These are phyloP conservation scores for Kwoniella sp. DNA, from an alignment of 768 basidiomycete species.

Conservation along the genomic window DNA sequence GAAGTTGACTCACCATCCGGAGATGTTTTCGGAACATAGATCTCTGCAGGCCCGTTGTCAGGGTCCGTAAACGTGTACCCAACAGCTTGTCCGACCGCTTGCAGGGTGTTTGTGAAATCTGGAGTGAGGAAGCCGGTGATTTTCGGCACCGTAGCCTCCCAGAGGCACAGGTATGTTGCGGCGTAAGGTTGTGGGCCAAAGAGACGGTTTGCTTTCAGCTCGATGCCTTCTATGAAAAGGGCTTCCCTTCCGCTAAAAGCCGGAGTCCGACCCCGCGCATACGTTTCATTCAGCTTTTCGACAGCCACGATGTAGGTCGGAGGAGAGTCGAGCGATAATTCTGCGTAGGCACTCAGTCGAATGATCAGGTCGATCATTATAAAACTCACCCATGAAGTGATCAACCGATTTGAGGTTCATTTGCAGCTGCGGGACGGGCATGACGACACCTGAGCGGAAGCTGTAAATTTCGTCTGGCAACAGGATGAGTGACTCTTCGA, in stretches of 20 bases:
- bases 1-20: slow-evolving; percentile 65
- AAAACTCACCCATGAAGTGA: slow-evolving; percentile 71
- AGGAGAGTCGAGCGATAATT: slow-evolving; percentile 71
- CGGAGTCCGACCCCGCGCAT: slow-evolving; percentile 27
- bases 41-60: slow-evolving; percentile 73
- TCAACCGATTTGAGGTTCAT: slow-evolving; percentile 75
- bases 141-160: slow-evolving; percentile 75
- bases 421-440: slow-evolving; percentile 66
- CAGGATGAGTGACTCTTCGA: slow-evolving; percentile 59
- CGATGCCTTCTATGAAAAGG: slow-evolving; percentile 60
- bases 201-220: slow-evolving; percentile 75
- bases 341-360: slow-evolving; percentile 39
- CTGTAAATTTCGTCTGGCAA: slow-evolving; percentile 57
- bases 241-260: slow-evolving; percentile 16
- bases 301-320: slow-evolving; percentile 59
- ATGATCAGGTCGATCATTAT: neutral
- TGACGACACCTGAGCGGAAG: slow-evolving; percentile 52
- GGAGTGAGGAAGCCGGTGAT: slow-evolving; percentile 61
- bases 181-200: slow-evolving; percentile 85
- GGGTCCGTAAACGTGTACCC: slow-evolving; percentile 67
- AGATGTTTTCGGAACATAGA: slow-evolving; percentile 56
- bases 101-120: slow-evolving; percentile 55
- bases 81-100: slow-evolving; percentile 60
- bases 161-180: slow-evolving; percentile 82
- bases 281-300: slow-evolving; percentile 46